Evolutionary conservation across 352 stramenopile genomes (phyloP).

Genomic region (Phytophthora gonapodyides): DNA sequence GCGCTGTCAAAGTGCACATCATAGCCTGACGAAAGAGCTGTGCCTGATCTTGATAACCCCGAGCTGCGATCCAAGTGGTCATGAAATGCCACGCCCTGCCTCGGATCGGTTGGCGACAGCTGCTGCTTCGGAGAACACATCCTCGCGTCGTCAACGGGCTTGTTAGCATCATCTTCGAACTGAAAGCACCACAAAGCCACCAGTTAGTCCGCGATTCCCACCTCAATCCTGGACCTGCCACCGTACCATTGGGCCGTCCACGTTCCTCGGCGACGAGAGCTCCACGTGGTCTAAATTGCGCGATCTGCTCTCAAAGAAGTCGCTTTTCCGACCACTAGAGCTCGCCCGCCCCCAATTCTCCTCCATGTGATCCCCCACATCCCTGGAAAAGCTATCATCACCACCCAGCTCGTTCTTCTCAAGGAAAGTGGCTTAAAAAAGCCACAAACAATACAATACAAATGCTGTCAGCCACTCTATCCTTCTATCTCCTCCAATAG

Average conservation of each 20-base stretch:
- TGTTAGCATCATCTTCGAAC: conserved; percentile 19
- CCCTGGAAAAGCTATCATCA: conserved; percentile 52
- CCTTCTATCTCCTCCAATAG: neutral
- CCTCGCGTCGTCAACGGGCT: neutral
- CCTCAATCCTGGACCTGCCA: no score
- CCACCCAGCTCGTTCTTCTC: conserved; percentile 50
- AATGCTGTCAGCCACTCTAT: conserved; percentile 8
- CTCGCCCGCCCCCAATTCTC: conserved; percentile 40
- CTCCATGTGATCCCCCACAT: conserved; percentile 26
- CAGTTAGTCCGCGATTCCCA: neutral
- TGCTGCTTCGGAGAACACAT: conserved; percentile 20
- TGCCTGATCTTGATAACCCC: conserved; percentile 46
- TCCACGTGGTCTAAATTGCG: conserved; percentile 73
- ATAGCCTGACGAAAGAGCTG: conserved; percentile 65
- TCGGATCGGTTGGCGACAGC: conserved; percentile 20
- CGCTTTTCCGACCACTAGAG: conserved; percentile 49
- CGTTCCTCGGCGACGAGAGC: conserved; percentile 52
- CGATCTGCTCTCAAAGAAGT: conserved; percentile 78
- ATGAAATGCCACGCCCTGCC: conserved; percentile 22
- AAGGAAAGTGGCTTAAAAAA: conserved; percentile 43
- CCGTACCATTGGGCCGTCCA: conserved; percentile 26
- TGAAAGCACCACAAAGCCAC: conserved; percentile 10
- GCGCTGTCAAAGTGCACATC: conserved; percentile 68
- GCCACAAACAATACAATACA: neutral
- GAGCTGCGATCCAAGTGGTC: conserved; percentile 32